phyloP scores from a whole-genome alignment of 1,139 yeast species.

The Lodderomyces theae region DNA sequence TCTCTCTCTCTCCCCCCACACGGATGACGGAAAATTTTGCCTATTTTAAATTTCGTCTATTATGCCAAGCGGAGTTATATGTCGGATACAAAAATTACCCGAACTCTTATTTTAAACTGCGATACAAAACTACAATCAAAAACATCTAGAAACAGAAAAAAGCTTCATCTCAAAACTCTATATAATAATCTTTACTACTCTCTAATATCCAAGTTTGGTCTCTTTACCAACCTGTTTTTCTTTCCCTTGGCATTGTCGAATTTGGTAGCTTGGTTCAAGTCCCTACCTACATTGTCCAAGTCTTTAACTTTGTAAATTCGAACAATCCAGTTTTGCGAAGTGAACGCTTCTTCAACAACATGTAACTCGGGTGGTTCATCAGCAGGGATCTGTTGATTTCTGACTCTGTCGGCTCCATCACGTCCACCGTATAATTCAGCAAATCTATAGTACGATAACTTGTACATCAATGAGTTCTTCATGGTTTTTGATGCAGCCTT shows the following conservation, averaged over 20 bases:
- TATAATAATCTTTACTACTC: constrained; percentile 19
- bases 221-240: constrained; percentile 44
- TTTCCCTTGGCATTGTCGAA: constrained; percentile 31
- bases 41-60: no score
- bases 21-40: no score
- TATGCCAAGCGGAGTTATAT: no score
- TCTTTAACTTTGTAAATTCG: constrained; percentile 93
- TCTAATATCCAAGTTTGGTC: constrained; percentile 53
- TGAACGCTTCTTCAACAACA: constrained; percentile 89
- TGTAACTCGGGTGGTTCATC: constrained; percentile 59
- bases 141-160: neutral
- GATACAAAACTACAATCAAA: no score
- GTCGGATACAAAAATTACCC: no score
- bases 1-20: no score
- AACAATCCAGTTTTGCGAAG: constrained; percentile 95
- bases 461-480: constrained; percentile 90
- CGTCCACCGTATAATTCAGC: constrained; percentile 68
- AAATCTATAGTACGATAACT: constrained; percentile 89
- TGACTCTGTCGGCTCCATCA: constrained; percentile 80
- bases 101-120: no score
- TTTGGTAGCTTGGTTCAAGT: constrained; percentile 47
- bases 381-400: constrained; percentile 72
- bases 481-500: constrained; percentile 76
- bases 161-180: neutral
- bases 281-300: constrained; percentile 83